phyloP scores from a whole-genome alignment of 495 filamentous ascomycete species.

The Paragyromitra xinjiangensis region DNA sequence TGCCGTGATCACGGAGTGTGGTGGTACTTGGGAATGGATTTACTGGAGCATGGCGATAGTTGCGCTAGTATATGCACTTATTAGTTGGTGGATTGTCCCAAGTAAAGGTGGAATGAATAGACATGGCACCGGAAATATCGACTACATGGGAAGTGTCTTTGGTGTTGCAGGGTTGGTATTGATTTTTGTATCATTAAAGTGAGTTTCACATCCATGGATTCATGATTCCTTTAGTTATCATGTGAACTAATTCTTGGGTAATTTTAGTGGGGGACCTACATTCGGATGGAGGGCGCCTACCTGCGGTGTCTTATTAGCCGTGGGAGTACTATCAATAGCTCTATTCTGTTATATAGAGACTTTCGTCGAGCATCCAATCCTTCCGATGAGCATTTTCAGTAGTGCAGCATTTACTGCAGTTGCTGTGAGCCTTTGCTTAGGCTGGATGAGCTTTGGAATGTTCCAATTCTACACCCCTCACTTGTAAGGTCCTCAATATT shows the following conservation, averaged over 20 bases:
- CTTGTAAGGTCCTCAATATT: slow-evolving; percentile 54
- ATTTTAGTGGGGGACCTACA: slow-evolving; percentile 66
- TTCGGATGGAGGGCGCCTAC: slow-evolving; percentile 68
- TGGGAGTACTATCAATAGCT: slow-evolving; percentile 64
- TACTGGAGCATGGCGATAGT: slow-evolving; percentile 68
- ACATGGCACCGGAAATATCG: slow-evolving; percentile 59
- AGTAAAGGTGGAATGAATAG: slow-evolving; percentile 56
- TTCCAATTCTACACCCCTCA: slow-evolving; percentile 68
- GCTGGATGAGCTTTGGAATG: slow-evolving; percentile 72
- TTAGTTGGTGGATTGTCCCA: slow-evolving; percentile 64
- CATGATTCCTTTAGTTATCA: neutral
- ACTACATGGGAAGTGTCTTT: slow-evolving; percentile 63
- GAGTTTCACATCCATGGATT: slow-evolving; percentile 46
- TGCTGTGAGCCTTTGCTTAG: slow-evolving; percentile 64
- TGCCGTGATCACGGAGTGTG: slow-evolving; percentile 63
- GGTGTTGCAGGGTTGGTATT: slow-evolving; percentile 69
- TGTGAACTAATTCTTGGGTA: slow-evolving; percentile 5
- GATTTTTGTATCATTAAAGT: slow-evolving; percentile 52
- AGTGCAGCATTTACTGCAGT: slow-evolving; percentile 66
- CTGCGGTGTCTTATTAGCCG: slow-evolving; percentile 65
- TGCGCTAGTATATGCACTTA: slow-evolving; percentile 59
- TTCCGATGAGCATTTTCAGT: slow-evolving; percentile 65
- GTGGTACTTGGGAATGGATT: slow-evolving; percentile 73
- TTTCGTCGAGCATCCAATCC: slow-evolving; percentile 62
- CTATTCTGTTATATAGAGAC: slow-evolving; percentile 66